Conservation (phyloP, 257 asterid species). For the Oldenlandia corymbosa region DNA sequence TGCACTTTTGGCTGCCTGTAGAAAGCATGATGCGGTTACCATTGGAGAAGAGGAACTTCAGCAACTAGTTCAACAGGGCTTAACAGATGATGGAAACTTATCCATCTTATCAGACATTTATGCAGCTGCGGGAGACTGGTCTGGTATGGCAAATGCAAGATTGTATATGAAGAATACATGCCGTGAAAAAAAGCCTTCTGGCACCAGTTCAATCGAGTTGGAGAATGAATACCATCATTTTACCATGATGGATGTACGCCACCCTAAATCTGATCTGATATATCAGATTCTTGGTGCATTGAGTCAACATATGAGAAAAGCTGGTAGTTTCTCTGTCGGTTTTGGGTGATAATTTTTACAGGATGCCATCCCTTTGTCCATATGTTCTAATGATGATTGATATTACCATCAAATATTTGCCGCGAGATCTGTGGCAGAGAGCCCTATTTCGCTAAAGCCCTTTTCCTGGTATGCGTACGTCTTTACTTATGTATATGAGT, state of each 20-base stretch:
- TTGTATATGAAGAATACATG: slow-evolving; percentile 41
- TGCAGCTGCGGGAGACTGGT: slow-evolving; percentile 70
- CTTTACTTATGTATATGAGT: neutral
- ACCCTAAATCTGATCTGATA: slow-evolving; percentile 51
- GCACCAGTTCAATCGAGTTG: slow-evolving; percentile 51
- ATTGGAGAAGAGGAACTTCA: slow-evolving; percentile 46
- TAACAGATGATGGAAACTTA: slow-evolving; percentile 38
- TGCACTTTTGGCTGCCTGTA: slow-evolving; percentile 71
- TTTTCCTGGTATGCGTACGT: neutral
- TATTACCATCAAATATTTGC: neutral
- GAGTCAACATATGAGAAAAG: slow-evolving; percentile 47
- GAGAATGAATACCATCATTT: slow-evolving; percentile 54
- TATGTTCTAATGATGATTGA: neutral
- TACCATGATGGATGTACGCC: slow-evolving; percentile 56
- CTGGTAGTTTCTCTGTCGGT: slow-evolving; percentile 22
- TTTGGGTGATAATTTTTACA: slow-evolving; percentile 8
- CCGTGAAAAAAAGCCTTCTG: slow-evolving; percentile 38
- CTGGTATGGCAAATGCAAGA: slow-evolving; percentile 49
- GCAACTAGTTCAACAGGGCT: slow-evolving; percentile 39
- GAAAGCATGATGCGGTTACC: slow-evolving; percentile 48
- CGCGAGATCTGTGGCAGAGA: neutral
- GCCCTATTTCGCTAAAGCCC: neutral
- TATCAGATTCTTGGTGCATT: slow-evolving; percentile 46
- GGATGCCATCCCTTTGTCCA: neutral
- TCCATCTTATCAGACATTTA: slow-evolving; percentile 48